Evolutionary conservation across 495 filamentous ascomycete species (phyloP).

Genomic region (Talaromyces wortmannii): DNA sequence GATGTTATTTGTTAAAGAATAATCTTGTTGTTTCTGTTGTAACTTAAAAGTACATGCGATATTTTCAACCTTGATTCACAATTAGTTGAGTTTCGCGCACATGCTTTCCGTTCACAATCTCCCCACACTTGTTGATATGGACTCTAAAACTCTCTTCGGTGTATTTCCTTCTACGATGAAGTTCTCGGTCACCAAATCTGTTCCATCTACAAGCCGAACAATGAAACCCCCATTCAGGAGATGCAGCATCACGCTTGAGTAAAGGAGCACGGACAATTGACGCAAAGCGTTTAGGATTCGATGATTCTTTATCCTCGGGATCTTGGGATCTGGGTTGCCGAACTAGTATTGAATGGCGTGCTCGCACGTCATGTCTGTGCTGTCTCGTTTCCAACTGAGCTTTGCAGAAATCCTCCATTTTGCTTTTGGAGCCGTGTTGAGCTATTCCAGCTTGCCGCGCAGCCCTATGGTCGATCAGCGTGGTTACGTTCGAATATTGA

Average conservation of each 20-base stretch:
- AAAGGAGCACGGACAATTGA: conserved; percentile 14
- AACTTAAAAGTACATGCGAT: not conserved
- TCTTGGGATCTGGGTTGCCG: conserved; percentile 10
- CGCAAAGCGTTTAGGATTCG: conserved; percentile 17
- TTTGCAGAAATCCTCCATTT: conserved; percentile 6
- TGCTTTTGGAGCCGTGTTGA: conserved; percentile 7
- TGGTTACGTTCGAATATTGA: conserved; percentile 4
- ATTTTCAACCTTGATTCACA: not conserved
- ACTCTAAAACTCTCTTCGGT: conserved; percentile 8
- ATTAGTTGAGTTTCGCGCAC: not conserved
- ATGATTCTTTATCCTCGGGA: conserved; percentile 6
- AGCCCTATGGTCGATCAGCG: conserved; percentile 11
- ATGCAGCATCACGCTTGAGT: not conserved
- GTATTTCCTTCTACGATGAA: conserved; percentile 15
- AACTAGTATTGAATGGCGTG: too few species aligned
- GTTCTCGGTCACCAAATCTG: conserved; percentile 6
- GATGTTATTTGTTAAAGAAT: not conserved
- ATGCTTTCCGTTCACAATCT: conserved; percentile 11
- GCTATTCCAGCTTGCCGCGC: conserved; percentile 12
- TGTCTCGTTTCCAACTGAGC: not conserved
- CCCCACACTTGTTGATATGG: conserved; percentile 15
- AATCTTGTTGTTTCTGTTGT: not conserved
- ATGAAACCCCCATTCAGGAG: conserved; percentile 14
- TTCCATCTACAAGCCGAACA: conserved; percentile 14
- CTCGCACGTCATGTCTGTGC: conserved; percentile 1